Evolutionary conservation across 257 asterid species (phyloP), one percentile per base, ranked within the genome.

Genomic region (Misopates orontium): DNA sequence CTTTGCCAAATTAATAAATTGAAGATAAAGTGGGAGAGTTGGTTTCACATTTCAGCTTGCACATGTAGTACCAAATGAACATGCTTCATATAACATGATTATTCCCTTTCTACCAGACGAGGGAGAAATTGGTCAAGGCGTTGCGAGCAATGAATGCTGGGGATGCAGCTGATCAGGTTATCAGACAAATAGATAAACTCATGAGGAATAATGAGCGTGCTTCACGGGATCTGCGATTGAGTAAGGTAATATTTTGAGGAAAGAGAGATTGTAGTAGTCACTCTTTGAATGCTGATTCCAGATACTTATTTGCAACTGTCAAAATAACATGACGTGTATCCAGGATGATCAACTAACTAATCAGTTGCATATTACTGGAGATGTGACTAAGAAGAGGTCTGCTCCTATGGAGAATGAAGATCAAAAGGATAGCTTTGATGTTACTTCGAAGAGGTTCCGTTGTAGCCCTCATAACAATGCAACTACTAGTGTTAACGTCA

Each of bases 101-200:
- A 32, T 71, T 22, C 18, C 56, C 66, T 65, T 55, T 19, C 62
- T 52, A 47, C 49, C 83, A 94, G 99, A 83, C 97, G 47, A 86
- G 95, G 79, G 99, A 94, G 60, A 86, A 79, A 70, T 73, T 94
- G 87, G 79, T 90, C 21, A 94, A 85, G 76, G 85, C 81, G 60
- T 77, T 94, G 82, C 87, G 96, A 72, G 83, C 83, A 56, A 88
- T 90, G 96, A 86, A 82, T 82, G 99, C 99, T 53, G 96, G 96
- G 71, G 97, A 94, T 71, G 99, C 97, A 45, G 97, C 99, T 56
- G 99, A 94, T 81, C 99, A 94, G 76, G 97, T 80, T 74, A 60
- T 86, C 39, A 77, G 97, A 53, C 99, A 94, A 76, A 80, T 83
- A 32, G 97, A 94, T 80, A 94, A 94, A 78, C 67, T 83, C 67